A percentile compares a stretch with the other conserved stretches of the same genome.
Evolutionary conservation across 306 rosid species (phyloP).

Genomic region (Pterocarpus santalinus): DNA sequence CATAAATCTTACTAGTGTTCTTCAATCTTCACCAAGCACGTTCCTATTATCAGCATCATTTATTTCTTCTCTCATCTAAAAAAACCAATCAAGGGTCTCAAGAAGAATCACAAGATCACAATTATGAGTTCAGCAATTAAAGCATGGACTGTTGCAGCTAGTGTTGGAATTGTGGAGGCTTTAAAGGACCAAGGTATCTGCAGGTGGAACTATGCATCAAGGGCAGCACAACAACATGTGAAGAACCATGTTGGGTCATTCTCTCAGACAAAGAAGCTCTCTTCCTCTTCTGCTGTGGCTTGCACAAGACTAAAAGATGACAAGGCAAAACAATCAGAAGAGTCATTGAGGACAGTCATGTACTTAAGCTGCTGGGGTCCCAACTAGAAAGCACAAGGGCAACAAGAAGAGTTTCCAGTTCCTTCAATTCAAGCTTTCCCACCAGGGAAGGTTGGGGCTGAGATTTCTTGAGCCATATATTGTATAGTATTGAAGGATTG

Average conservation of each 20-base stretch:
- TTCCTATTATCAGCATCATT: no score
- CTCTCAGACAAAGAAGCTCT: slow-evolving; percentile 51
- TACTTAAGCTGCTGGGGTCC: slow-evolving; percentile 31
- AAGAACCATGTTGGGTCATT: slow-evolving; percentile 44
- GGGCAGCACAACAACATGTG: slow-evolving; percentile 50
- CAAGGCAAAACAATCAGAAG: slow-evolving; percentile 63
- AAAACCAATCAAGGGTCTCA: no score
- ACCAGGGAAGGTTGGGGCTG: slow-evolving; percentile 8
- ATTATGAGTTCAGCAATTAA: slow-evolving; percentile 48
- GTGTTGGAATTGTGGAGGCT: slow-evolving; percentile 56
- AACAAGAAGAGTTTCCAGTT: neutral
- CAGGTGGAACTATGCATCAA: slow-evolving; percentile 56
- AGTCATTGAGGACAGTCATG: slow-evolving; percentile 44
- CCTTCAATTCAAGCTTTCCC: neutral
- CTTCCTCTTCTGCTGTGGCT: slow-evolving; percentile 49
- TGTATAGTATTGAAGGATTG: neutral
- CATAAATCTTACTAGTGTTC: no score
- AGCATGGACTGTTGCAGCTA: slow-evolving; percentile 53
- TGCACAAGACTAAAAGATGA: slow-evolving; percentile 43
- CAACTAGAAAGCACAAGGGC: neutral
- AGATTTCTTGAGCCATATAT: neutral
- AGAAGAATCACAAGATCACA: neutral
- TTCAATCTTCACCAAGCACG: no score
- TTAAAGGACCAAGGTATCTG: slow-evolving; percentile 66
- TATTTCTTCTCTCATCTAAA: neutral